Evolutionary conservation across 441 rosid genomes (phyloP).

Genomic region (Aquilaria agallochum): DNA sequence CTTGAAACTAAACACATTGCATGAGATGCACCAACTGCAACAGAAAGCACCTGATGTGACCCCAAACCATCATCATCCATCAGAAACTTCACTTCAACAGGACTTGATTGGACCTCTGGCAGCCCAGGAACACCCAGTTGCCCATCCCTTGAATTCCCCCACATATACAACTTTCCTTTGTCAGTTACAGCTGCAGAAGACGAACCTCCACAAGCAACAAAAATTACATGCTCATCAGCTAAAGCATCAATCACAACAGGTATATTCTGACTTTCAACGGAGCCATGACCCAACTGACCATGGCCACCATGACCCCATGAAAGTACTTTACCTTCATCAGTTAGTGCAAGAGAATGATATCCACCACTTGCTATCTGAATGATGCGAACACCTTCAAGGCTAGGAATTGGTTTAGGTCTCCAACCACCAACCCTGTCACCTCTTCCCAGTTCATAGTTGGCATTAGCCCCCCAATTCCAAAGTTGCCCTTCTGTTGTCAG

Average conservation of each 20-base stretch:
- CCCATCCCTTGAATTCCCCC: slow-evolving; percentile 93
- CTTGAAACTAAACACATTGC: slow-evolving; percentile 76
- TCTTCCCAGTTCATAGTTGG: slow-evolving; percentile 93
- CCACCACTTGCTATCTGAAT: slow-evolving; percentile 85
- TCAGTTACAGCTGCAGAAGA: slow-evolving; percentile 86
- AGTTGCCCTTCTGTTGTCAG: slow-evolving; percentile 74
- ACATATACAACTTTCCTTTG: slow-evolving; percentile 76
- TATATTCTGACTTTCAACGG: slow-evolving; percentile 44
- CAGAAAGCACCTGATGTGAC: slow-evolving; percentile 49
- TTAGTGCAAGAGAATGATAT: slow-evolving; percentile 89
- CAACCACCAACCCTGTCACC: slow-evolving; percentile 81
- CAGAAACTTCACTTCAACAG: slow-evolving; percentile 69
- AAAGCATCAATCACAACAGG: slow-evolving; percentile 61
- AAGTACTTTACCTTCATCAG: slow-evolving; percentile 77
- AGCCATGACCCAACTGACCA: slow-evolving; percentile 81
- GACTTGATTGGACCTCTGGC: slow-evolving; percentile 63
- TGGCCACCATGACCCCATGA: slow-evolving; percentile 98
- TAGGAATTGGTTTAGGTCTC: slow-evolving; percentile 75
- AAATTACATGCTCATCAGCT: slow-evolving; percentile 49
- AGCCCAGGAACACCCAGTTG: slow-evolving; percentile 89
- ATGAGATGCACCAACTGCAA: slow-evolving; percentile 87
- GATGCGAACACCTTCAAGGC: slow-evolving; percentile 44
- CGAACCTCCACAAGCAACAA: slow-evolving; percentile 81
- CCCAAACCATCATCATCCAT: slow-evolving; percentile 60
- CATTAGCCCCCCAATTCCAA: slow-evolving; percentile 99